Conservation (phyloP, 1,284 basidiomycete genomes). For the Tilletiaria anomala region DNA sequence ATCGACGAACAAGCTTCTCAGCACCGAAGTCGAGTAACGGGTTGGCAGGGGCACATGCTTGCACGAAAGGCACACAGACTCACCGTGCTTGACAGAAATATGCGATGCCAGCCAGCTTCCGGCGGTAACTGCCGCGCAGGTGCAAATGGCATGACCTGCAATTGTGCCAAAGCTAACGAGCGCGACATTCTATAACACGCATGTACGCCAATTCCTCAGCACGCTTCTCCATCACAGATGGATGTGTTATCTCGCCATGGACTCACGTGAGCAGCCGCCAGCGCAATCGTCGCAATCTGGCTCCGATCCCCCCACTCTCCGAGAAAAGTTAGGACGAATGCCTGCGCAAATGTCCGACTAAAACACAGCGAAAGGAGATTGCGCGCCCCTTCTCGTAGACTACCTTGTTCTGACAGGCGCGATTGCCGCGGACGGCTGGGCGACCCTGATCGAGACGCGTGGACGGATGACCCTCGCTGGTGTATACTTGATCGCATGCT, state of each 20-base stretch:
- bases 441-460: too few relatives aligned
- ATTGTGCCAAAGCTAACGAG: conserved; percentile 81
- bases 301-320: conserved; percentile 97
- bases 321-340: conserved; percentile 85
- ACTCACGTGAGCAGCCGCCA: conserved; percentile 85
- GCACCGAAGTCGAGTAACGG: background rate
- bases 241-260: too few relatives aligned
- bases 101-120: conserved; percentile 82
- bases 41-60: background rate
- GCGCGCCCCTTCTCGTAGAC: conserved; percentile 52
- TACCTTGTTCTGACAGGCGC: background rate
- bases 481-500: too few relatives aligned
- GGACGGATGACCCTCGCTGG: too few relatives aligned
- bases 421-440: too few relatives aligned
- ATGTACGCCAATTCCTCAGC: background rate
- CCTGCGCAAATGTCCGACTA: conserved; percentile 86
- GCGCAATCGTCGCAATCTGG: conserved; percentile 91
- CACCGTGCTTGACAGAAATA: conserved; percentile 85
- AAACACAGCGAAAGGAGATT: conserved; percentile 71
- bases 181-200: conserved; percentile 49
- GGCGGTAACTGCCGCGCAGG: conserved; percentile 71
- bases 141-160: conserved; percentile 75
- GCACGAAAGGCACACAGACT: conserved; percentile 35
- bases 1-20: background rate
- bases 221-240: background rate